Evolutionary conservation across 2,329 filamentous ascomycete genomes (phyloP).

Genomic region (Oidium heveae): DNA sequence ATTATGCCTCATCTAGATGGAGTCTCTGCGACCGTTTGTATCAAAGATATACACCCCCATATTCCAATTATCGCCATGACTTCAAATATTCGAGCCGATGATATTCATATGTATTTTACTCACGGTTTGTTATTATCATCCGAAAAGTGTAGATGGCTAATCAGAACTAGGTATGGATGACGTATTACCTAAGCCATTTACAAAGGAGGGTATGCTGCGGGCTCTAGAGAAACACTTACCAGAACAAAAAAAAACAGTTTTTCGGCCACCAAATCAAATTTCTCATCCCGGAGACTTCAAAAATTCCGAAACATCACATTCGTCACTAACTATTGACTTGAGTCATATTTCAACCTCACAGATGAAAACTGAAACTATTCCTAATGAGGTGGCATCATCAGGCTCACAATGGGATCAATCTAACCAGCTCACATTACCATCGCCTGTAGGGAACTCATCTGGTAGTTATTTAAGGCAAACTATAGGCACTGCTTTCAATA

Average conservation of each 20-base stretch:
- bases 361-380: slow-evolving; percentile 13
- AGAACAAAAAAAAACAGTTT: slow-evolving; percentile 41
- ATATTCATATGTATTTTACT: slow-evolving; percentile 91
- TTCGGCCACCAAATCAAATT: slow-evolving; percentile 7
- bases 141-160: slow-evolving; percentile 9
- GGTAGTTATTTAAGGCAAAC: slow-evolving; percentile 9
- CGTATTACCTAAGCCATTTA: slow-evolving; percentile 90
- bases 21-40: slow-evolving; percentile 80
- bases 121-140: slow-evolving; percentile 39
- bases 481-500: slow-evolving; percentile 11
- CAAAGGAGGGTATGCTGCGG: slow-evolving; percentile 58
- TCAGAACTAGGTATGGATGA: slow-evolving; percentile 65
- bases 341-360: slow-evolving; percentile 10
- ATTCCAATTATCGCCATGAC: slow-evolving; percentile 96
- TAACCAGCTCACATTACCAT: slow-evolving; percentile 10
- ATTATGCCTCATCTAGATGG: slow-evolving; percentile 95
- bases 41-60: slow-evolving; percentile 59
- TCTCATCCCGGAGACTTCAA: slow-evolving; percentile 9
- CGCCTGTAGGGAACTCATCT: slow-evolving; percentile 9
- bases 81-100: slow-evolving; percentile 87
- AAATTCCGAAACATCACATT: slow-evolving; percentile 7
- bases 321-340: slow-evolving; percentile 11
- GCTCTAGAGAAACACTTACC: slow-evolving; percentile 73
- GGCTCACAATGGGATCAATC: slow-evolving; percentile 13
- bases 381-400: slow-evolving; percentile 13